Conservation (phyloP, 768 basidiomycete species). For the Asterophora lycoperdoides region DNA sequence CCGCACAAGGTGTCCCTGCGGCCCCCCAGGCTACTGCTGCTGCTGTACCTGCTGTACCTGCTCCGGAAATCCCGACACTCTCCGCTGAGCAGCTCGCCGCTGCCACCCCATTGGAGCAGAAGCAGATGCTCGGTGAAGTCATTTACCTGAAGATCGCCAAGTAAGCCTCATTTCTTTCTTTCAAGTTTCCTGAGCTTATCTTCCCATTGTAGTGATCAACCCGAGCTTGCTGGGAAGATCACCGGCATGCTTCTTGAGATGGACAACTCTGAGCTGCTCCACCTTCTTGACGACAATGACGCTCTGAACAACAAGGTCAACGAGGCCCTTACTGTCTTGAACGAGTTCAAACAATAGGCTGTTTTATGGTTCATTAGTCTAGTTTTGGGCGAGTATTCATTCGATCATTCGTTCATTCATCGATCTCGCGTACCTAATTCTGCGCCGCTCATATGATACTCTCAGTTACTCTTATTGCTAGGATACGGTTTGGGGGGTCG, state of each 20-base stretch:
- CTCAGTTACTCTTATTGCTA: conserved; percentile 18
- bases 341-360: conserved; percentile 57
- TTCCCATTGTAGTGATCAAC: conserved; percentile 54
- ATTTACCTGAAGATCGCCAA: conserved; percentile 86
- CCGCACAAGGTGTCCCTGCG: conserved; percentile 35
- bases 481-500: conserved; percentile 45
- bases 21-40: conserved; percentile 31
- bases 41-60: conserved; percentile 26
- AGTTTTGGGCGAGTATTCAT: conserved; percentile 26
- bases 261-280: conserved; percentile 91
- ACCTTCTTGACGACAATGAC: conserved; percentile 78
- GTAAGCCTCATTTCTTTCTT: conserved; percentile 42
- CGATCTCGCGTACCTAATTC: conserved; percentile 31
- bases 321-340: conserved; percentile 86
- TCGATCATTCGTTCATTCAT: conserved; percentile 43
- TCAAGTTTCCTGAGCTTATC: conserved; percentile 10
- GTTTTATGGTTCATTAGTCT: neutral
- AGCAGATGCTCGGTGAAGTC: conserved; percentile 97
- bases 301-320: conserved; percentile 87
- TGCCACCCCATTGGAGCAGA: conserved; percentile 84
- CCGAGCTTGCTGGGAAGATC: conserved; percentile 96
- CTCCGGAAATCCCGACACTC: conserved; percentile 38
- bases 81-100: conserved; percentile 47
- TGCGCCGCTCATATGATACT: conserved; percentile 27
- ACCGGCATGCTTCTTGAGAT: conserved; percentile 99